A percentile compares a stretch with the other conserved stretches of the same genome.
phyloP scores from a whole-genome alignment of 768 basidiomycete genomes.

The Xerocomus spinulosus region DNA sequence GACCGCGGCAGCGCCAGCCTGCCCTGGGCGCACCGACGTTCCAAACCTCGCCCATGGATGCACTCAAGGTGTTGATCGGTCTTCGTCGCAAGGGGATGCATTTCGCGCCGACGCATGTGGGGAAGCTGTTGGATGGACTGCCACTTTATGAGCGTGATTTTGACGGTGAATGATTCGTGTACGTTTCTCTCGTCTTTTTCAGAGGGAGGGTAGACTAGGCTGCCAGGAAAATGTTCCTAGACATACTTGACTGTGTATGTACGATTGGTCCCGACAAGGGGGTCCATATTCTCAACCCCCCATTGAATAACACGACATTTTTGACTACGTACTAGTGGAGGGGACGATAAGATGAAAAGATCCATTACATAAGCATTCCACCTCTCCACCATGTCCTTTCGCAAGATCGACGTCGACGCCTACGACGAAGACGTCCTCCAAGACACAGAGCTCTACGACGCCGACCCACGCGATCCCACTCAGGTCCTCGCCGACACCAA shows the following conservation, averaged over 20 bases:
- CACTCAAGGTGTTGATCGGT: conserved; percentile 16
- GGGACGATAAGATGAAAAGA: background rate
- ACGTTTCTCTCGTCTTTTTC: too few species aligned
- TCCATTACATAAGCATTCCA: background rate
- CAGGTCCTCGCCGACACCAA: conserved; percentile 75
- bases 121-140: conserved; percentile 33
- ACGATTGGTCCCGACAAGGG: too few species aligned
- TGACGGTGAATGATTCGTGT: too few species aligned
- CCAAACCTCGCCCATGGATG: conserved; percentile 31
- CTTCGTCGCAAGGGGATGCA: conserved; percentile 37
- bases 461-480: conserved; percentile 74
- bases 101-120: conserved; percentile 36
- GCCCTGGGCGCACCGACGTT: conserved; percentile 30
- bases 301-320: too few species aligned
- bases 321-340: too few species aligned
- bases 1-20: background rate
- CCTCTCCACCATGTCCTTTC: conserved; percentile 50
- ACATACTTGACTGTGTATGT: too few species aligned
- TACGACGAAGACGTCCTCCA: conserved; percentile 89
- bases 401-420: conserved; percentile 91
- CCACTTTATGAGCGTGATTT: conserved; percentile 25
- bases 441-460: conserved; percentile 81
- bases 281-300: too few species aligned
- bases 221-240: too few species aligned
- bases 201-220: too few species aligned